These are phyloP conservation scores for Phaeosphaeriaceae sp. DNA, from an alignment of 2,329 filamentous ascomycete species.

Conservation along the genomic window DNA sequence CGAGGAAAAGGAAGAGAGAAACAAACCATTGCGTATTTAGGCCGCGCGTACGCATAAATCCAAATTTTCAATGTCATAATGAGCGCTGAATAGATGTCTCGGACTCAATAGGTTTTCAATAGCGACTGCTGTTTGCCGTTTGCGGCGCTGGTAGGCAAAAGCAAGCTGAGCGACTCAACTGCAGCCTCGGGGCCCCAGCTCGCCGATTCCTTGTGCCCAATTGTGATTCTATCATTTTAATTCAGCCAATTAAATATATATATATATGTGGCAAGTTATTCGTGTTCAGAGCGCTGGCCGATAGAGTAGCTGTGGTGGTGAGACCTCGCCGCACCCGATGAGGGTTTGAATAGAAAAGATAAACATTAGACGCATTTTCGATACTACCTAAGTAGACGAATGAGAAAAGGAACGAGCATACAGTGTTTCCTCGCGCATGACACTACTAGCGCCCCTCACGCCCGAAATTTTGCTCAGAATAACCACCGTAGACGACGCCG, in stretches of 20 bases:
- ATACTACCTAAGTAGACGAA: too few species aligned
- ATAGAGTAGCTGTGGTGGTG: constrained; percentile 16
- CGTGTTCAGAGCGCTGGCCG: constrained; percentile 5
- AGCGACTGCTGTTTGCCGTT: constrained; percentile 18
- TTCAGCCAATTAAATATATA: constrained; percentile 2
- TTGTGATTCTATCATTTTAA: constrained; percentile 3
- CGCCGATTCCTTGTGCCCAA: constrained; percentile 6
- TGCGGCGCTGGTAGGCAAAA: constrained; percentile 20
- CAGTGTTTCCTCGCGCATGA: not conserved
- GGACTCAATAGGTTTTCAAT: constrained; percentile 23
- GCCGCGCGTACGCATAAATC: not conserved
- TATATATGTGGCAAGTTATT: not conserved
- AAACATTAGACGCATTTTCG: not conserved
- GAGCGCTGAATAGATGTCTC: constrained; percentile 21
- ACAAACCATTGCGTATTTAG: not conserved
- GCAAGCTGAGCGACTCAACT: constrained; percentile 3
- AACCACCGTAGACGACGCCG: too few species aligned
- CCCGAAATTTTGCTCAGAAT: too few species aligned
- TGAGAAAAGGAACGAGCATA: too few species aligned
- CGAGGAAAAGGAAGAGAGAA: constrained; percentile 2
- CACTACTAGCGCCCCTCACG: too few species aligned
- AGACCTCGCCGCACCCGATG: constrained; percentile 31
- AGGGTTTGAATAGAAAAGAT: constrained; percentile 43
- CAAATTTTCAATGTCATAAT: not conserved
- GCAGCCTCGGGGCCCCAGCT: not conserved